Evolutionary conservation across 2,329 filamentous ascomycete species (phyloP), one percentile per base, ranked within the genome.

Genomic region (Atkinsonella texensis): DNA sequence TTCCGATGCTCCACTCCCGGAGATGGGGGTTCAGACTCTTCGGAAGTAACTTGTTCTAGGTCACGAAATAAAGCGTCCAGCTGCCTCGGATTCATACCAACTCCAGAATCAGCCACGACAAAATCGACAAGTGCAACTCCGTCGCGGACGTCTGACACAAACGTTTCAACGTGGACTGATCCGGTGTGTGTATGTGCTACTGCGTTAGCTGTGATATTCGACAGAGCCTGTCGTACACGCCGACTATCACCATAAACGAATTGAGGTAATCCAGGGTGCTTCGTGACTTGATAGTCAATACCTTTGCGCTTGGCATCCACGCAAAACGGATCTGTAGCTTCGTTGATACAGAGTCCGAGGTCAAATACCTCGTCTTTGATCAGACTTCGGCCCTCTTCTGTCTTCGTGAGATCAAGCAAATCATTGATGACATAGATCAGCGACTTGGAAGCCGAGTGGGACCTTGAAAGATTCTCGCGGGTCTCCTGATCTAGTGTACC

Each of bases 381-480:
- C 3, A 95, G 69, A 1, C 82, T 77, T 46, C 84, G 83, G 0
- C 89, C 89, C 63, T 90, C 85, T 63, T 95, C 89, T 0, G 86
- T 85, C 62, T 94, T 93, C 1, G 90, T 95, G 32, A 95, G 71
- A 62, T 95, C 89, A 0, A 95, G 73, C 1, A 95, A 73, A 63
- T 95, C 89, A 57, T 95, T 95, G 69, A 95, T 95, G 10, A 95
- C 89, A 63, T 94, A 95, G 4, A 95, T 91, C 28, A 95, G 71
- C 0, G 89, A 94, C 62, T 95, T 95, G 0, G 89, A 95, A 4
- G 89, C 89, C 0, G 89, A 94, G 63, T 95, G 87, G 1, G 89
- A 95, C 58, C 83, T 85, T 0, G 85, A 77, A 6, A 95, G 71
- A 54, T 93, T 94, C 5, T 95, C 89, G 18, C 90, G 75, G 0